A percentile compares a stretch with the other conserved stretches of the same genome.
Conservation (phyloP, 2,329 filamentous ascomycete species). For the Rhynchosporium secalis region DNA sequence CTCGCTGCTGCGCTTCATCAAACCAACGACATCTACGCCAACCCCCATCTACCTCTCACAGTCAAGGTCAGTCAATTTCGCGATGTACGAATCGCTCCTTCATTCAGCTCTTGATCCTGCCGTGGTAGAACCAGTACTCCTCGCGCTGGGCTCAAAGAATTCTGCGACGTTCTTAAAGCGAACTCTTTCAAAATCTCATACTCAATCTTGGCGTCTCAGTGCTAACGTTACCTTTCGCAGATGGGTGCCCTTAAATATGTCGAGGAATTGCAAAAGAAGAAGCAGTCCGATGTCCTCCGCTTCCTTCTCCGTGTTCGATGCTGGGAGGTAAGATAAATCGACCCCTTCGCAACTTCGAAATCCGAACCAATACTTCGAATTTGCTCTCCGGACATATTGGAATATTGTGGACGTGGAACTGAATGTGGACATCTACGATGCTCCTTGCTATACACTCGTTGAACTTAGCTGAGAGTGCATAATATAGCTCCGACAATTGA, state of each 20-base stretch:
- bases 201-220: background rate
- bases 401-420: slow-evolving; percentile 36
- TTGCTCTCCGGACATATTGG: slow-evolving; percentile 35
- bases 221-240: slow-evolving; percentile 14
- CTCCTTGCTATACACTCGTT: slow-evolving; percentile 95
- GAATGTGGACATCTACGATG: slow-evolving; percentile 38
- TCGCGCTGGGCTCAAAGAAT: background rate
- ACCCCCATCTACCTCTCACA: slow-evolving; percentile 19
- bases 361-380: slow-evolving; percentile 39
- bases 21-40: slow-evolving; percentile 24
- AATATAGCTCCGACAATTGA: slow-evolving; percentile 99
- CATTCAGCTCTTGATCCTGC: background rate
- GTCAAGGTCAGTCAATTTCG: slow-evolving; percentile 20
- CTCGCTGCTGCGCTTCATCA: background rate
- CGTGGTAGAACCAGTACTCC: background rate
- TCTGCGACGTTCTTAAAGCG: background rate
- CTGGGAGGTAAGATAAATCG: slow-evolving; percentile 86
- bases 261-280: slow-evolving; percentile 99
- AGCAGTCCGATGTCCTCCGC: slow-evolving; percentile 99
- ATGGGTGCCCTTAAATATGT: slow-evolving; percentile 99
- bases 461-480: slow-evolving; percentile 99
- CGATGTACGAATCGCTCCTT: background rate
- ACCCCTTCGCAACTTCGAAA: slow-evolving; percentile 39
- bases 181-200: background rate
- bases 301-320: slow-evolving; percentile 99